These are phyloP conservation scores for Fusarium sterilihyphosum DNA, from an alignment of 2,329 filamentous ascomycete species.

Conservation along the genomic window DNA sequence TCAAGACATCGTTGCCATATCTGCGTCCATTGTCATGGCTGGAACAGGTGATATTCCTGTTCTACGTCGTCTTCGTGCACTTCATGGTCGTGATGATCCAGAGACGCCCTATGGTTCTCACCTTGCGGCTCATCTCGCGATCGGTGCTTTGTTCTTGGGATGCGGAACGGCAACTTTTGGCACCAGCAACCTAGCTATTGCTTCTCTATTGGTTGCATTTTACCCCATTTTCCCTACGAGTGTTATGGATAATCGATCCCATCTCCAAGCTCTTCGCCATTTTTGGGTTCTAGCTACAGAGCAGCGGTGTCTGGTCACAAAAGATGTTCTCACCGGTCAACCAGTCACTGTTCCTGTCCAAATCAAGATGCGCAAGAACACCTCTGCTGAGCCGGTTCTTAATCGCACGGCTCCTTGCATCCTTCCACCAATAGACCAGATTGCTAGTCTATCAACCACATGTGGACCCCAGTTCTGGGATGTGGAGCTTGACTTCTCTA, in stretches of 20 bases:
- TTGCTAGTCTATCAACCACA: conserved; percentile 68
- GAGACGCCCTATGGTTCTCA: conserved; percentile 94
- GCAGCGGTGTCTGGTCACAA: conserved; percentile 85
- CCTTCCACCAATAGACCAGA: conserved; percentile 71
- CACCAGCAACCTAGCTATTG: conserved; percentile 86
- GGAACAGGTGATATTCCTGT: conserved; percentile 90
- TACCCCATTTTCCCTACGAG: conserved; percentile 92
- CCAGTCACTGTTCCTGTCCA: conserved; percentile 79
- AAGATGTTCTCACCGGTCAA: conserved; percentile 85
- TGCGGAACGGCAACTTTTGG: conserved; percentile 93
- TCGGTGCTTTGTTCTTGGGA: conserved; percentile 89
- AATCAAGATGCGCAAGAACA: conserved; percentile 64
- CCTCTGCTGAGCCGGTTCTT: conserved; percentile 51
- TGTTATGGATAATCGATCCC: conserved; percentile 92
- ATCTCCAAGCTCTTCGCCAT: conserved; percentile 95
- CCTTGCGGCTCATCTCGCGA: conserved; percentile 89
- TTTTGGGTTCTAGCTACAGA: conserved; percentile 97
- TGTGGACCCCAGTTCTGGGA: conserved; percentile 80
- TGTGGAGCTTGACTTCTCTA: conserved; percentile 78
- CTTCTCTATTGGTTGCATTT: conserved; percentile 87
- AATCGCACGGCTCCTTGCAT: conserved; percentile 66
- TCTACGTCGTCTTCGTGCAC: conserved; percentile 83
- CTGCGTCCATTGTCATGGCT: conserved; percentile 90
- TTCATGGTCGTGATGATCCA: conserved; percentile 86
- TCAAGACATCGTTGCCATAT: conserved; percentile 85